phyloP scores from a whole-genome alignment of 768 basidiomycete genomes.

The Erythrobasidium yunnanense region DNA sequence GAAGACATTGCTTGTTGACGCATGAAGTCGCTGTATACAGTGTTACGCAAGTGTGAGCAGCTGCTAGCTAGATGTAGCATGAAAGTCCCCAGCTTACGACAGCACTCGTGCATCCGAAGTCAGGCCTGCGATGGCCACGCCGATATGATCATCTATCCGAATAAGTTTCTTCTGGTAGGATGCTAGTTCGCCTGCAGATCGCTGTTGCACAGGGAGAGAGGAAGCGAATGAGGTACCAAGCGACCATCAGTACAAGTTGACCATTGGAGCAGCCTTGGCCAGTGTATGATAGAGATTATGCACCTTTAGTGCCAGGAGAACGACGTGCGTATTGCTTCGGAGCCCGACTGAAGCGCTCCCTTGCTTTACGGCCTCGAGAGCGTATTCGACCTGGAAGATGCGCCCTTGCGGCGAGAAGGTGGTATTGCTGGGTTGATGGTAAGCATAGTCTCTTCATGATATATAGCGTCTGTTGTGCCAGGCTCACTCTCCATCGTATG shows the following conservation, averaged over 20 bases:
- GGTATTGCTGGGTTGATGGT: constrained; percentile 44
- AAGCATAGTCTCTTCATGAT: background rate
- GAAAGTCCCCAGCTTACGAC: constrained; percentile 52
- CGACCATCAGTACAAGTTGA: too few relatives aligned
- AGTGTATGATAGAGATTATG: constrained; percentile 34
- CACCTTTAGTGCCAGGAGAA: constrained; percentile 86
- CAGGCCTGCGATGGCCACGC: constrained; percentile 98
- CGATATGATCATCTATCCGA: constrained; percentile 96
- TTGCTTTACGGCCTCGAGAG: constrained; percentile 97
- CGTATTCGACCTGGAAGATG: constrained; percentile 58
- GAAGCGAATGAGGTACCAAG: background rate
- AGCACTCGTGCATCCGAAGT: constrained; percentile 96
- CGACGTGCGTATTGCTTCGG: constrained; percentile 85
- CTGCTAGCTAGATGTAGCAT: too few relatives aligned
- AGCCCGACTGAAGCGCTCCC: constrained; percentile 97
- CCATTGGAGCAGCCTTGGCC: too few relatives aligned
- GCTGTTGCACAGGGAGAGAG: constrained; percentile 46
- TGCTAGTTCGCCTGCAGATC: constrained; percentile 93
- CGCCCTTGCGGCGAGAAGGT: constrained; percentile 94
- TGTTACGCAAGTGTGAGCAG: constrained; percentile 44
- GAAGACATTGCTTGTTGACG: constrained; percentile 93
- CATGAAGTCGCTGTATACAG: constrained; percentile 66
- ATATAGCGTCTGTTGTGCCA: background rate
- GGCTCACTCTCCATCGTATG: constrained; percentile 26
- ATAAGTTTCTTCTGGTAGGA: constrained; percentile 99